Percentiles rank a stretch among this genome's conserved stretches.
phyloP scores from a whole-genome alignment of 2,329 filamentous ascomycete species.

The Ceratocystis variospora region DNA sequence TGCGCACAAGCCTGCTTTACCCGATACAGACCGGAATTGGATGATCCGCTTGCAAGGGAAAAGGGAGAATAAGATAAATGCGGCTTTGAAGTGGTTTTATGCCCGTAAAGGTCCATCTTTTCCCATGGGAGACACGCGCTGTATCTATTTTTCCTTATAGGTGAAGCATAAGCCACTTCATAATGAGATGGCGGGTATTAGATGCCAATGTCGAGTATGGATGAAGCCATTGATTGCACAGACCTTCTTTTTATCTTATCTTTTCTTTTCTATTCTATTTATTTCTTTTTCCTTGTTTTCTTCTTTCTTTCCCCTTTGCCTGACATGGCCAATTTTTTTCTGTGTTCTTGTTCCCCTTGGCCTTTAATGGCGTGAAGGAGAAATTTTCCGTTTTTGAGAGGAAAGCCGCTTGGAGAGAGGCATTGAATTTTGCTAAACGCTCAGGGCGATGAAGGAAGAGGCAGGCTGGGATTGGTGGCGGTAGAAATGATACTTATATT shows the following conservation, averaged over 20 bases:
- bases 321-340: background rate
- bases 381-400: background rate
- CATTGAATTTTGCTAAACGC: background rate
- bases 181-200: conserved; percentile 1
- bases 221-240: background rate
- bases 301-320: background rate
- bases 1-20: background rate
- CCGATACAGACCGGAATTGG: background rate
- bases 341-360: background rate
- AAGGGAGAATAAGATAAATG: background rate
- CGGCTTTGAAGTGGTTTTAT: background rate
- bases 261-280: background rate
- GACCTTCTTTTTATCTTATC: background rate
- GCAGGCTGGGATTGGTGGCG: background rate
- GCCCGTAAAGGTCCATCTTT: background rate
- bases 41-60: background rate
- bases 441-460: background rate
- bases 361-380: background rate
- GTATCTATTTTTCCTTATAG: background rate
- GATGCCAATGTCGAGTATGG: background rate
- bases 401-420: background rate
- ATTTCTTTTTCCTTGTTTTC: background rate
- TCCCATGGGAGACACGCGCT: too few species aligned
- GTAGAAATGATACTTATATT: background rate
- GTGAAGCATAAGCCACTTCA: background rate